phyloP scores from a whole-genome alignment of 139 green algal species.

The Tetraselmis striata region DNA sequence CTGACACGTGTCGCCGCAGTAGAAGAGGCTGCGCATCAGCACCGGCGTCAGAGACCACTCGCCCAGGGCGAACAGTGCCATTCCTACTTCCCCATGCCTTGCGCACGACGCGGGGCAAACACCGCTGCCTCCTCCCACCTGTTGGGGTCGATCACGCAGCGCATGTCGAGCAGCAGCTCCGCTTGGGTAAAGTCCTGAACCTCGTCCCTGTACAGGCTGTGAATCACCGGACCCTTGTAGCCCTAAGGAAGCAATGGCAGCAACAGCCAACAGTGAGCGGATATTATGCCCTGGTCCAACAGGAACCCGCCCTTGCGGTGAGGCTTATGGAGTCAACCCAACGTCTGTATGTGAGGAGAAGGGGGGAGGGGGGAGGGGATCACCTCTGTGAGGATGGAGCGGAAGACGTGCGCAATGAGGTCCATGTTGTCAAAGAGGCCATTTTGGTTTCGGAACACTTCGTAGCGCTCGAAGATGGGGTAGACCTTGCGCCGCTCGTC shows the following conservation, averaged over 20 bases:
- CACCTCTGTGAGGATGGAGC: neutral
- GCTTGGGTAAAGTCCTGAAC: slow-evolving; percentile 78
- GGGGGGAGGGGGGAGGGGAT: too few relatives aligned
- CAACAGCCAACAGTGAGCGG: too few relatives aligned
- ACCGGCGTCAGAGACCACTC: too few relatives aligned
- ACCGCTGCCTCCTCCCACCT: neutral
- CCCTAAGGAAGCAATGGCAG: slow-evolving; percentile 26
- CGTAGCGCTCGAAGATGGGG: slow-evolving; percentile 50
- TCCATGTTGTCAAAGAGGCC: slow-evolving; percentile 49
- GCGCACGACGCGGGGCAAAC: too few relatives aligned
- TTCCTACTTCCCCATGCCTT: too few relatives aligned
- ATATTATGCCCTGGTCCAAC: too few relatives aligned
- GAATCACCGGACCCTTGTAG: slow-evolving; percentile 51
- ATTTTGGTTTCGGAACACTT: slow-evolving; percentile 10
- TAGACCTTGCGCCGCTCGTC: slow-evolving; percentile 50
- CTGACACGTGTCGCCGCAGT: slow-evolving; percentile 72
- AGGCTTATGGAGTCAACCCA: too few relatives aligned
- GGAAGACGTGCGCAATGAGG: slow-evolving; percentile 56
- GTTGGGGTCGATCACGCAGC: neutral
- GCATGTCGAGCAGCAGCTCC: slow-evolving; percentile 68
- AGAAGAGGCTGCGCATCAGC: slow-evolving; percentile 58
- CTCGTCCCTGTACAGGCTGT: slow-evolving; percentile 71
- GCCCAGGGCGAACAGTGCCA: too few relatives aligned
- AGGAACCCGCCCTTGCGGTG: too few relatives aligned
- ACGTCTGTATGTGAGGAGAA: too few relatives aligned